Base-by-base conservation (phyloP, 768 basidiomycete genomes). In the Lactarius deliciosus region DNA sequence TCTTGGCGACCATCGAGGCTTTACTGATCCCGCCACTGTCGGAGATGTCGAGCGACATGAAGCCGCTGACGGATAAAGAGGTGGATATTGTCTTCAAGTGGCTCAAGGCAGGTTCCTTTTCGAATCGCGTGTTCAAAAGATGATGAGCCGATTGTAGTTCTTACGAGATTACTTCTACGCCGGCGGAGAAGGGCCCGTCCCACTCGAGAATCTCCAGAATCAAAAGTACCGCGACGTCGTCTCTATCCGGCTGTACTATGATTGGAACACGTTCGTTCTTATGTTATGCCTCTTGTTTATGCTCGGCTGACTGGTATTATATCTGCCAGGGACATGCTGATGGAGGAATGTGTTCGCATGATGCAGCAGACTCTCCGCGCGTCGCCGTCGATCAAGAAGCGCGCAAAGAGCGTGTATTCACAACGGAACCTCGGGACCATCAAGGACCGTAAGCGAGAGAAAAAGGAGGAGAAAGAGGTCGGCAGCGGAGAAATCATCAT, bases 71-170 rank as follows among this genome's bases (percentile, higher is more conserved):
- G 32, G 97, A 98, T 73, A 96, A 96, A 77, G 97, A 98, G 78
- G 91, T 98, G 43, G 97, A 98, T 75, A 90, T 98, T 66, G 96
- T 96, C n/a, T 94, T 98, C 80, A 96, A 95, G 75, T 98, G 97
- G 94, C 76, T 98, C 62, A 96, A 95, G 87, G 95, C 92, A 64
- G 20, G 77, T 72, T n/a, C 4, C 34, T 68, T 43, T 8, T 6
- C 6, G n/a, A 16, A 10, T 53, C 32, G 45, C 55, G 34, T 64
- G 20, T 36, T 28, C 8, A 32, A 15, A 25, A 7, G 20, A 60
- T 73, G 22, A 68, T 64, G 36, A 64, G 41, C 66, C 55, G 15
- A 7, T n/a, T 69, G 3, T 68, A 96, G 93, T 98, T 98, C 81
- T 73, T 99, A 75, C 82, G 90, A 64, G 93, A 97, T 75, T 99